Evolutionary conservation across 352 stramenopile genomes (phyloP).

Genomic region (Phytophthora uliginosa): DNA sequence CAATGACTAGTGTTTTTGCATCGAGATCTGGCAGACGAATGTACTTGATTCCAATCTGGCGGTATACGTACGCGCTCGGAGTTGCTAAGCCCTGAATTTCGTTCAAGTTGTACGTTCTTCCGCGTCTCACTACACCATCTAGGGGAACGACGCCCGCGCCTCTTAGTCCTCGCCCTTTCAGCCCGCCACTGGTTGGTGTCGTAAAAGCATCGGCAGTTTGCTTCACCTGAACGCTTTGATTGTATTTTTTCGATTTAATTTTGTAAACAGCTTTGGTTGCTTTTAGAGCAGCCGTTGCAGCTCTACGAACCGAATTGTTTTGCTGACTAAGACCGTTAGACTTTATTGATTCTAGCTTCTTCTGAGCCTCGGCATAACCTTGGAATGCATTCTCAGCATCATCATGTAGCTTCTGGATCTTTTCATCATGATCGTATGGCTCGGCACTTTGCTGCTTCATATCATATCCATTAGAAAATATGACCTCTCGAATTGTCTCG

Average conservation of each 20-base stretch:
- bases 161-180: not conserved
- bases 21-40: constrained; percentile 16
- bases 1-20: constrained; percentile 17
- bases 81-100: not conserved
- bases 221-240: too few relatives aligned
- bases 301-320: not conserved
- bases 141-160: constrained; percentile 2
- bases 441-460: constrained; percentile 11
- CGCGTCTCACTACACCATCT: not conserved
- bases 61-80: not conserved
- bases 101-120: not conserved
- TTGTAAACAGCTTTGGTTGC: not conserved
- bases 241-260: not conserved
- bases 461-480: constrained; percentile 6
- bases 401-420: too few relatives aligned
- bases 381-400: too few relatives aligned
- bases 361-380: too few relatives aligned
- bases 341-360: not conserved
- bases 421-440: too few relatives aligned
- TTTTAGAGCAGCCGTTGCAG: not conserved
- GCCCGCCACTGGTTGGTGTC: not conserved
- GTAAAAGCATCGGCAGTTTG: too few relatives aligned
- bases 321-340: not conserved
- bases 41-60: not conserved
- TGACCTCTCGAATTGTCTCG: constrained; percentile 5